Base-by-base conservation (phyloP, 495 filamentous ascomycete genomes). In the Aspergillus wentii region DNA sequence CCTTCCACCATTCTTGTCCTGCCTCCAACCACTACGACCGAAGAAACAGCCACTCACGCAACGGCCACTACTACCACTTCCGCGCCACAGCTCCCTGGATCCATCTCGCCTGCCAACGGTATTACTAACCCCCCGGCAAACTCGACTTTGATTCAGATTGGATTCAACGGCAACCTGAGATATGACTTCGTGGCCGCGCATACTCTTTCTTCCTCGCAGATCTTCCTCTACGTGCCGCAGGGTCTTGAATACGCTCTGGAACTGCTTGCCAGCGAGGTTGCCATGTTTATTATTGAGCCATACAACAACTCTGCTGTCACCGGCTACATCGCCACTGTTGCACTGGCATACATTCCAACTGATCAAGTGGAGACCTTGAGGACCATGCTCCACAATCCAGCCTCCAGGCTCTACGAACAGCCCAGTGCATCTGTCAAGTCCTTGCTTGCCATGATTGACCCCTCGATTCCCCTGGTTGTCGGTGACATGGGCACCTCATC, bases 291-390 rank as follows among this genome's bases (percentile, higher is more conserved):
- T 33, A 76, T 98, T 33, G 66, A 80, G 43, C 88, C 92, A 7
- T 80, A 85, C 57, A 82, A 95, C 55, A 94, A 86, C 11, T 74
- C 70, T 15, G 51, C 61, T 25, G 74, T 59, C 29, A 66, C 83
- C 19, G 84, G 85, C 19, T 98, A 84, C 64, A 78, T 94, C 48
- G 89, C 88, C 2, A 96, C 90, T 2, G 60, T 94, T 27, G 88
- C 86, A 18, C 61, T 82, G 46, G 74, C 79, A 17, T 90, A 76
- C 51, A 81, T 94, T 47, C 90, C 90, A 4, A 57, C 44, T 1
- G 71, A 75, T 45, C 61, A 82, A 56, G 71, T 90, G 30, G 68
- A 78, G 26, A 55, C 74, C 7, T 64, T 98, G 9, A 49, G 64
- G 13, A 59, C 79, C 17, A 75, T 84, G 40, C 71, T 94, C 39